Conservation (phyloP, 208 protist species). For the Leishmania gerbilli region DNA sequence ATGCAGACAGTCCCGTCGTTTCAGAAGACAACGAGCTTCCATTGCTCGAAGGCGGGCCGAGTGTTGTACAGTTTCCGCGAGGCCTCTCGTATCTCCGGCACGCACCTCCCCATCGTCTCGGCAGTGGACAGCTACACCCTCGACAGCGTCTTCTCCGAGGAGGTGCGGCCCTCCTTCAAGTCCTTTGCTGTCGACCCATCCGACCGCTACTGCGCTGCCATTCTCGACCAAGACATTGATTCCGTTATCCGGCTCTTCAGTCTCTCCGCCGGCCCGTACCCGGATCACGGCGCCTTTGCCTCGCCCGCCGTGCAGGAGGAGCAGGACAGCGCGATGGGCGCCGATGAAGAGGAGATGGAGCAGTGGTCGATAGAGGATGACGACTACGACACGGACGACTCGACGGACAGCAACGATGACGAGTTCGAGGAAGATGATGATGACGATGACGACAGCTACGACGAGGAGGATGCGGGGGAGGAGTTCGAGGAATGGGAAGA, state of each 20-base stretch:
- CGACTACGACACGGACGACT: slow-evolving; percentile 33
- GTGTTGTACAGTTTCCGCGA: slow-evolving; percentile 86
- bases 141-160: slow-evolving; percentile 79
- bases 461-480: slow-evolving; percentile 17
- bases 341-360: slow-evolving; percentile 53
- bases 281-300: slow-evolving; percentile 62
- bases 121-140: slow-evolving; percentile 81
- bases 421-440: slow-evolving; percentile 36
- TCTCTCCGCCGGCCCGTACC: slow-evolving; percentile 77
- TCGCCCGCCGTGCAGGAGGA: slow-evolving; percentile 47
- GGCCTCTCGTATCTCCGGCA: slow-evolving; percentile 36
- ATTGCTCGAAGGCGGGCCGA: slow-evolving; percentile 43
- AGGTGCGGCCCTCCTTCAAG: slow-evolving; percentile 70
- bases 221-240: slow-evolving; percentile 68
- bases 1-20: slow-evolving; percentile 74
- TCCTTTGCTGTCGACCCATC: slow-evolving; percentile 83
- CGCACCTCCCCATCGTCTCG: slow-evolving; percentile 57
- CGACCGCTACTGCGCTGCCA: slow-evolving; percentile 82
- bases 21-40: slow-evolving; percentile 76
- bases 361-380: slow-evolving; percentile 39
- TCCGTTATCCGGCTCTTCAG: slow-evolving; percentile 74
- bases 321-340: slow-evolving; percentile 35
- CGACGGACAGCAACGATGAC: slow-evolving; percentile 20
- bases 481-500: slow-evolving; percentile 13
- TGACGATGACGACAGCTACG: slow-evolving; percentile 28